Evolutionary conservation across 2,329 filamentous ascomycete species (phyloP).

Genomic region (Phyllosticta capitalensis): DNA sequence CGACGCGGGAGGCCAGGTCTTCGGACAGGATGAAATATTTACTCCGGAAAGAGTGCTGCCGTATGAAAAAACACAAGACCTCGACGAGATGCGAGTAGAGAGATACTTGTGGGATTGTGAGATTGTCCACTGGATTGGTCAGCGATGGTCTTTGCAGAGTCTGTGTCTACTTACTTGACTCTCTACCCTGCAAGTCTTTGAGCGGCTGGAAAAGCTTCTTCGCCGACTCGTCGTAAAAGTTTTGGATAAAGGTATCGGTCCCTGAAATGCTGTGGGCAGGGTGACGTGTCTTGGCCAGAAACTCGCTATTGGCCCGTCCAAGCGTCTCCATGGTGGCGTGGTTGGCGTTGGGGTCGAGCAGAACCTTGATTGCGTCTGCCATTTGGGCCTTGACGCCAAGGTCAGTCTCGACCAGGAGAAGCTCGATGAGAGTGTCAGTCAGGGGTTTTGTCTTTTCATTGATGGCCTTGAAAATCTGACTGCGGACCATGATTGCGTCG

Average conservation of each 20-base stretch:
- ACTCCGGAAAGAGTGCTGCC: slow-evolving; percentile 76
- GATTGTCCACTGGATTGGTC: slow-evolving; percentile 47
- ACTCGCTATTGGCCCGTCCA: slow-evolving; percentile 56
- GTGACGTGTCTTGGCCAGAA: slow-evolving; percentile 51
- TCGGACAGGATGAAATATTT: slow-evolving; percentile 81
- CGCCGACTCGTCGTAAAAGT: slow-evolving; percentile 84
- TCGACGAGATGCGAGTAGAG: slow-evolving; percentile 87
- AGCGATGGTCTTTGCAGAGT: neutral
- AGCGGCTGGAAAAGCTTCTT: slow-evolving; percentile 79
- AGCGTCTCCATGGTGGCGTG: slow-evolving; percentile 51
- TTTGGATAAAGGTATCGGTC: slow-evolving; percentile 74
- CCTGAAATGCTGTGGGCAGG: slow-evolving; percentile 49
- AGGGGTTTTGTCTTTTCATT: slow-evolving; percentile 76
- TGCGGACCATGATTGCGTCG: slow-evolving; percentile 86
- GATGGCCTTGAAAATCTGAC: slow-evolving; percentile 86
- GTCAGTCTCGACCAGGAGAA: slow-evolving; percentile 84
- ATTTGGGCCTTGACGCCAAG: slow-evolving; percentile 92
- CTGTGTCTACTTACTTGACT: slow-evolving; percentile 35
- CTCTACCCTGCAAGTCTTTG: slow-evolving; percentile 63
- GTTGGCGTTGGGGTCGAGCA: slow-evolving; percentile 65
- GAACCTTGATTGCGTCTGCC: slow-evolving; percentile 86
- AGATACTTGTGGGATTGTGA: slow-evolving; percentile 77
- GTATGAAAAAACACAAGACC: slow-evolving; percentile 86
- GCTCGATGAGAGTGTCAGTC: slow-evolving; percentile 85
- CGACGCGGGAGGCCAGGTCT: slow-evolving; percentile 66